Evolutionary conservation across 441 rosid species (phyloP).

Genomic region (Eruca vesicaria): DNA sequence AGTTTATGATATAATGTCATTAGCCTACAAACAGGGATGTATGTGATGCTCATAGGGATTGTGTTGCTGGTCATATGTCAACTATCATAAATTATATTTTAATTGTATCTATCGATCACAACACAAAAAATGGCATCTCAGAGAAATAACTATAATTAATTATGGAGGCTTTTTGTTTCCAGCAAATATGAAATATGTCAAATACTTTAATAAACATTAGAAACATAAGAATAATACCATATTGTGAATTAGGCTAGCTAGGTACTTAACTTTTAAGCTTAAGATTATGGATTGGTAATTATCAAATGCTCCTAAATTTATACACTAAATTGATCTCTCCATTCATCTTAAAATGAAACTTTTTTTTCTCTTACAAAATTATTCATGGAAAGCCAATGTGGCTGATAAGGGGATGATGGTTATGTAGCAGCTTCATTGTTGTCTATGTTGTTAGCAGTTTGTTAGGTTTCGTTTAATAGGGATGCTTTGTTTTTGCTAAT

Average conservation of each 20-base stretch:
- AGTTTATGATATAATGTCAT: background rate
- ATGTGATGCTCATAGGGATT: background rate
- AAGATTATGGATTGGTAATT: background rate
- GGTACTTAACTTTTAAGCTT: background rate
- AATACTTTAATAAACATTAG: background rate
- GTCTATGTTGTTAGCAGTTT: background rate
- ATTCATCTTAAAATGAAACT: background rate
- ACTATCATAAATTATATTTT: background rate
- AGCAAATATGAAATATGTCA: background rate
- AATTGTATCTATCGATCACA: background rate
- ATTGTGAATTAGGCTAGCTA: background rate
- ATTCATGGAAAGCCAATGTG: background rate
- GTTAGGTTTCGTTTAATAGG: background rate
- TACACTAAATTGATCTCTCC: background rate
- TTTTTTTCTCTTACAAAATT: too few relatives aligned
- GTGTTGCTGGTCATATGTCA: background rate
- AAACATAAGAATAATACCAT: background rate
- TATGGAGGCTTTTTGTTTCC: background rate
- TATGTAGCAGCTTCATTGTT: background rate
- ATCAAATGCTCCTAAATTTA: background rate
- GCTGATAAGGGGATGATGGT: background rate
- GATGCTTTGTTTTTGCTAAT: constrained; percentile 1
- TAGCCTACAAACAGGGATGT: background rate
- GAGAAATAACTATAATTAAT: background rate
- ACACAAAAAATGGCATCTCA: background rate